Evolutionary conservation across 2,329 filamentous ascomycete species (phyloP), one percentile per base, ranked within the genome.

Genomic region (Colletotrichum siamense): DNA sequence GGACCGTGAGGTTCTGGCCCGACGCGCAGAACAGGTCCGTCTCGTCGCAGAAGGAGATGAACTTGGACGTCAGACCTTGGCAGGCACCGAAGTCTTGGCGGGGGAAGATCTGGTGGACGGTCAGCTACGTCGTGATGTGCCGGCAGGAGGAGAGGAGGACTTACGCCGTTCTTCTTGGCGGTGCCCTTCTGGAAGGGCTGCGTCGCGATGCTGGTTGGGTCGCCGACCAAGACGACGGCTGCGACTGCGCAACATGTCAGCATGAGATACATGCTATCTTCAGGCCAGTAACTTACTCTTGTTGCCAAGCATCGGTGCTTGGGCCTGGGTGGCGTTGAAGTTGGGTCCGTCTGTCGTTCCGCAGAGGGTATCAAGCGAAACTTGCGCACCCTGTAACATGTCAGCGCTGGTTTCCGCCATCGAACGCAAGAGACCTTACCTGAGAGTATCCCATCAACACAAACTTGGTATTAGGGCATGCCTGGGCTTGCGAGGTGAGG

Each of bases 371-470:
- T 88, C 85, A 61, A 79, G 79, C 1, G 83, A 77, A 28, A 87
- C 79, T 61, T 88, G 86, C 0, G 85, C 86, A 12, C 86, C 86
- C 83, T 86, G 39, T 13, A 2, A 12, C 3, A 12, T 6, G 16
- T 73, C 18, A 64, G 57, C 18, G 3, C 10, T 4, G 24, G 12
- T 3, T 34, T 0, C 1, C 32, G 32, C 32, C 5, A 34, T 3
- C 32, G 32, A 34, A 34, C 32, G 18, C 39, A n/a, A 0, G 8
- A 44, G 5, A n/a, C 18, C 1, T 16, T 73, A 82, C 84, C 82
- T 87, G 86, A 3, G 86, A 88, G 75, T 86, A 88, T 1, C 86
- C 86, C 64, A 88, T 73, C 44, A 88, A 77, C 3, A 85, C 86
- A 52, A 88, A 79, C 79, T 87, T 86, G 68, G 80, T 81, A 10